Percentiles rank a stretch among this genome's conserved stretches.
Conservation (phyloP, 768 basidiomycete genomes). For the Roridomyces roridus region DNA sequence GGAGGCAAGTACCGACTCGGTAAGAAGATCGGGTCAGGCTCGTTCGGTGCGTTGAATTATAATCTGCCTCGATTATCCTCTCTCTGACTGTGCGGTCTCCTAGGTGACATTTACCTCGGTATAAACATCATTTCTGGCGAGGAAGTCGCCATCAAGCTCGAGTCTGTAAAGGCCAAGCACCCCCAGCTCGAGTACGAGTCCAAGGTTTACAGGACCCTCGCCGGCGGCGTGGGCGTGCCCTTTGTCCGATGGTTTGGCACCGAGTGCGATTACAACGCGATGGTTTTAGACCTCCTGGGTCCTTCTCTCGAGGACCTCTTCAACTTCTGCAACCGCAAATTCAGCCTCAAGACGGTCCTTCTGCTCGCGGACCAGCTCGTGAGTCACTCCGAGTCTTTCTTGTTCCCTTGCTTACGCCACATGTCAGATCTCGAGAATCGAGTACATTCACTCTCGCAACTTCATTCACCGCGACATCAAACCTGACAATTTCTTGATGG, state of each 20-base stretch:
- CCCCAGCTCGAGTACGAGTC: conserved; percentile 99
- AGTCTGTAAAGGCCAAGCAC: conserved; percentile 99
- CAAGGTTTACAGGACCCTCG: conserved; percentile 95
- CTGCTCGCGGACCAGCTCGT: conserved; percentile 97
- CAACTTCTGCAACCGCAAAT: conserved; percentile 98
- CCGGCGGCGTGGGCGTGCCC: conserved; percentile 97
- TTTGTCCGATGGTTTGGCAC: conserved; percentile 96
- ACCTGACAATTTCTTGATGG: conserved; percentile 99
- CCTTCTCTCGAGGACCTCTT: conserved; percentile 91
- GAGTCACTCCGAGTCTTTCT: conserved; percentile 37
- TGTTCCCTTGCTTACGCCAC: conserved; percentile 27
- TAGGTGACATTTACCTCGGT: conserved; percentile 98
- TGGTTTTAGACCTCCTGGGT: conserved; percentile 97
- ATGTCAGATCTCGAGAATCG: conserved; percentile 91
- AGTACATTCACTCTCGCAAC: conserved; percentile 99
- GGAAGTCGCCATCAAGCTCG: conserved; percentile 99
- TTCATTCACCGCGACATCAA: conserved; percentile 99
- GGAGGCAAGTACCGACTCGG: conserved; percentile 97
- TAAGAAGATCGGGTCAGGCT: conserved; percentile 99
- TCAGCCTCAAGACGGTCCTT: conserved; percentile 95
- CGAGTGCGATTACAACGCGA: conserved; percentile 99
- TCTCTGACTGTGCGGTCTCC: conserved; percentile 13
- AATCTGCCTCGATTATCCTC: neutral
- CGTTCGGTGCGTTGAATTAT: conserved; percentile 75
- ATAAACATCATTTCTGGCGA: conserved; percentile 99